These are phyloP conservation scores for Rubus parviflorus DNA, from an alignment of 306 rosid species.

Conservation along the genomic window DNA sequence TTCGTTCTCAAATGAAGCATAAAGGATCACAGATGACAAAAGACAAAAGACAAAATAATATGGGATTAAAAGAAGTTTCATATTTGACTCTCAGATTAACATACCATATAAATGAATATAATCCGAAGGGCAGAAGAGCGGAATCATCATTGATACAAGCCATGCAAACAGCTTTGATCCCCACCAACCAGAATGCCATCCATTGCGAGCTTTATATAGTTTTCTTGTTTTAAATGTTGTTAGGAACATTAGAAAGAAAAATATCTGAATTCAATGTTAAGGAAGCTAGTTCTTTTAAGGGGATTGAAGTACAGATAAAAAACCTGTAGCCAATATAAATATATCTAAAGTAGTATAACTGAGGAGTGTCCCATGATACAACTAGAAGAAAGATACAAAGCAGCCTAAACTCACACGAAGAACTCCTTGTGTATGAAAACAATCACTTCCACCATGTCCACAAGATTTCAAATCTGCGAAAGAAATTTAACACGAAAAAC, in stretches of 20 bases:
- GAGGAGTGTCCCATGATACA: not conserved
- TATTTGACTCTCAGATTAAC: not conserved
- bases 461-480: constrained; percentile 69
- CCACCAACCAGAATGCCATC: constrained; percentile 90
- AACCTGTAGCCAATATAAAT: not conserved
- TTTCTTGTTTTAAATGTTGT: constrained; percentile 66
- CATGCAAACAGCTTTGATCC: constrained; percentile 50
- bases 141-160: constrained; percentile 54
- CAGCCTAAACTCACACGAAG: constrained; percentile 89
- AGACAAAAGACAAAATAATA: not conserved
- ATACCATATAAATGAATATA: constrained; percentile 68
- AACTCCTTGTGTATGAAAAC: constrained; percentile 71
- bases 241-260: constrained; percentile 73
- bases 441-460: constrained; percentile 62
- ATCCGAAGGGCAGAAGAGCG: constrained; percentile 56
- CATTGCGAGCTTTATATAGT: constrained; percentile 50
- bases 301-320: not conserved
- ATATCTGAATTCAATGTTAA: constrained; percentile 65
- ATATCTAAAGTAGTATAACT: not conserved
- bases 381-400: constrained; percentile 59
- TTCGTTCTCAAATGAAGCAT: not conserved
- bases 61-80: not conserved
- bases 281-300: constrained; percentile 27
- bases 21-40: not conserved
- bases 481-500: not conserved